Evolutionary conservation across 495 filamentous ascomycete genomes (phyloP).

Genomic region (Penicillium bialowiezense): DNA sequence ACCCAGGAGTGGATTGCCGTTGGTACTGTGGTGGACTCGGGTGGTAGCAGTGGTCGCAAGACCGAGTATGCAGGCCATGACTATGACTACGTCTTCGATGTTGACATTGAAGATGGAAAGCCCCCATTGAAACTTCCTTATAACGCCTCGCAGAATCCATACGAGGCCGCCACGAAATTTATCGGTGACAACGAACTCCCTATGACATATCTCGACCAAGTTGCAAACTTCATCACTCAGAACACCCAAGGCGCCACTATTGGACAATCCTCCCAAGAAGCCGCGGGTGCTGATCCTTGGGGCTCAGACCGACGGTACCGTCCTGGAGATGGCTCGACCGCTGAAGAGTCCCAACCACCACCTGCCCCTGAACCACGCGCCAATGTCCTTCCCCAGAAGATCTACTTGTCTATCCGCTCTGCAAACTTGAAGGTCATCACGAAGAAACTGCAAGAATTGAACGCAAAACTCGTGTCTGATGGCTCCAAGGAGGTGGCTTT

Average conservation of each 20-base stretch:
- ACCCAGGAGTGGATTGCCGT: conserved; percentile 76
- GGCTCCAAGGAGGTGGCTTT: conserved; percentile 72
- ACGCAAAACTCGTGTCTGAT: conserved; percentile 59
- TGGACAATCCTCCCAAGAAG: conserved; percentile 50
- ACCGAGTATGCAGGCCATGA: conserved; percentile 77
- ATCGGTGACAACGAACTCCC: conserved; percentile 88
- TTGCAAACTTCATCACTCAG: conserved; percentile 86
- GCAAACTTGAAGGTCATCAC: conserved; percentile 62
- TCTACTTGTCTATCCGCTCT: conserved; percentile 71
- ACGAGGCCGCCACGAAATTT: conserved; percentile 88
- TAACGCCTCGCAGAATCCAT: conserved; percentile 89
- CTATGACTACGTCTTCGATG: conserved; percentile 97
- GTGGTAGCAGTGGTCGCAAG: conserved; percentile 74
- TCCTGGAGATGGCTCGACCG: conserved; percentile 57
- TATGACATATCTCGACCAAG: conserved; percentile 85
- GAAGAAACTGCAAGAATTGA: conserved; percentile 73
- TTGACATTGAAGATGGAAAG: conserved; percentile 94
- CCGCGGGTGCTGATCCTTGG: conserved; percentile 65
- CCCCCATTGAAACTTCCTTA: conserved; percentile 92
- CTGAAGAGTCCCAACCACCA: conserved; percentile 26
- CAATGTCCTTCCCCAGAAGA: conserved; percentile 73
- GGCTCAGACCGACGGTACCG: conserved; percentile 74
- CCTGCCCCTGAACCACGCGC: conserved; percentile 44
- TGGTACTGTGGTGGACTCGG: conserved; percentile 89
- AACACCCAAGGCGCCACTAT: conserved; percentile 86